Conservation (phyloP, 176 grass and related monocot genomes). For the maize (Zea mays) region Zm-B73-REFERENCE-NAM-5.0 NC_050099.1:6332501-6333000, state of each 20-base stretch:
- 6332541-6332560: neutral
- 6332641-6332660: slow-evolving; percentile 43
- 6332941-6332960: slow-evolving; percentile 42
- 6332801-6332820: neutral
- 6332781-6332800: neutral
- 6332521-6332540: neutral
- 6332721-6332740: neutral
- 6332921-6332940: slow-evolving; percentile 37
- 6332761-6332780: too few relatives aligned
- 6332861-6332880: neutral
- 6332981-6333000: slow-evolving; percentile 47
- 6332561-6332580: slow-evolving; percentile 16
- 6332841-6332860: neutral
- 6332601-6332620: slow-evolving; percentile 18
- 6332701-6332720: neutral
- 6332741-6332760: too few relatives aligned
- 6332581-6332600: slow-evolving; percentile 21
- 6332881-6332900: neutral
- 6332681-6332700: slow-evolving; percentile 43
- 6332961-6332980: slow-evolving; percentile 43
- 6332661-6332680: slow-evolving; percentile 37
- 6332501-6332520: neutral
- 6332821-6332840: neutral
- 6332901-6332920: neutral
- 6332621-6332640: slow-evolving; percentile 33